Evolutionary conservation across 78 protist genomes (phyloP).

Genomic region (Monosiga brevicollis): DNA sequence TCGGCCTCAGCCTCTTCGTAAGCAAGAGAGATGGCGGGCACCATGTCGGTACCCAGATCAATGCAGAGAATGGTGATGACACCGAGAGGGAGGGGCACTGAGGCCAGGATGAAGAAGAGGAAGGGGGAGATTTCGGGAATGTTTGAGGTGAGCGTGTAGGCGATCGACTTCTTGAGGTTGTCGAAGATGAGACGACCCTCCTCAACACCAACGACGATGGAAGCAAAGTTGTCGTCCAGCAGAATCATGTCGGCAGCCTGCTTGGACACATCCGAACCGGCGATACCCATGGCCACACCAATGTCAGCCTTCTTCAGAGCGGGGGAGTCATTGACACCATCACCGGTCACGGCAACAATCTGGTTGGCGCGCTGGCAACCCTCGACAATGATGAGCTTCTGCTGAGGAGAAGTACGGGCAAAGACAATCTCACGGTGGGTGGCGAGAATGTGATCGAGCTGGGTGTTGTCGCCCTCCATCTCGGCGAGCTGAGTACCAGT

Average conservation of each 20-base stretch:
- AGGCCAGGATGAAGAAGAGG: constrained; percentile 54
- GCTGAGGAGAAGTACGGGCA: constrained; percentile 88
- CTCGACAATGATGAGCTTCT: constrained; percentile 81
- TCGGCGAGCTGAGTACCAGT: background rate
- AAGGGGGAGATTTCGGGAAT: constrained; percentile 87
- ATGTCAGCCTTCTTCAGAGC: constrained; percentile 90
- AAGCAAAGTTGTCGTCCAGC: constrained; percentile 88
- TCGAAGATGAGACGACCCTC: constrained; percentile 88
- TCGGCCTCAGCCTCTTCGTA: constrained; percentile 77
- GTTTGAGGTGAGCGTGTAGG: constrained; percentile 78
- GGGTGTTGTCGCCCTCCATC: background rate
- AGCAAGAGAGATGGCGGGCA: constrained; percentile 88
- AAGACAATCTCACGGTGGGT: constrained; percentile 66
- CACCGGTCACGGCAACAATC: constrained; percentile 89
- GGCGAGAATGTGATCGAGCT: constrained; percentile 12
- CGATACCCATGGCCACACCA: constrained; percentile 89
- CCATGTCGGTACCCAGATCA: constrained; percentile 86
- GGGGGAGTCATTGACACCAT: constrained; percentile 92
- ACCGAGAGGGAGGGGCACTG: constrained; percentile 76
- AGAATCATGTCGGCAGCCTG: constrained; percentile 91
- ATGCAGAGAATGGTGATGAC: constrained; percentile 75
- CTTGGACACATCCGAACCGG: constrained; percentile 87
- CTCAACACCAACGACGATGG: constrained; percentile 74
- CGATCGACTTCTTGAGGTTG: constrained; percentile 88
- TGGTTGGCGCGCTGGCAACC: constrained; percentile 60